Percentiles rank a stretch among this genome's conserved stretches.
These are phyloP conservation scores for Penicillium brasilianum DNA, from an alignment of 2,329 filamentous ascomycete genomes.

Conservation along the genomic window DNA sequence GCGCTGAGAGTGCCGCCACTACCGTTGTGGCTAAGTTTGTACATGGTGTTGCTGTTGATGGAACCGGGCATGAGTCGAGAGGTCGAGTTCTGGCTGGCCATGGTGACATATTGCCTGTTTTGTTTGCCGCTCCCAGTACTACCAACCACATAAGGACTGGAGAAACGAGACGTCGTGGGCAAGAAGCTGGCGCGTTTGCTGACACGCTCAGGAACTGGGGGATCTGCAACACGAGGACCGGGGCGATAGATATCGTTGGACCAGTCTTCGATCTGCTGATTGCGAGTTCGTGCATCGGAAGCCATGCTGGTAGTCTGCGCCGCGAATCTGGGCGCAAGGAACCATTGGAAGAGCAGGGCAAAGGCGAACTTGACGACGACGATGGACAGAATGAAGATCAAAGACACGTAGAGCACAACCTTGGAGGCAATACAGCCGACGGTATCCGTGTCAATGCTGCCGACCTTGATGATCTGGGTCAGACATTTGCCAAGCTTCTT, in stretches of 20 bases:
- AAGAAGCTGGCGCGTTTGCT: constrained; percentile 88
- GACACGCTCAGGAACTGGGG: constrained; percentile 70
- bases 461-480: constrained; percentile 92
- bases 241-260: constrained; percentile 95
- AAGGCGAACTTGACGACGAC: constrained; percentile 86
- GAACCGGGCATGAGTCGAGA: constrained; percentile 68
- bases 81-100: constrained; percentile 85
- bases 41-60: constrained; percentile 66
- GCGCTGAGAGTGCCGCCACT: constrained; percentile 62
- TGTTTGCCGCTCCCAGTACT: constrained; percentile 55
- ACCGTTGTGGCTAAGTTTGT: constrained; percentile 62
- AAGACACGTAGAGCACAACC: constrained; percentile 91
- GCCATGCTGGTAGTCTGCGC: constrained; percentile 84
- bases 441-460: constrained; percentile 91
- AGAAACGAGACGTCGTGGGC: constrained; percentile 93
- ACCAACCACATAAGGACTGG: constrained; percentile 76
- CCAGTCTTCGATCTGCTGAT: constrained; percentile 97
- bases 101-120: constrained; percentile 76
- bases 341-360: constrained; percentile 94
- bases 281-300: constrained; percentile 79
- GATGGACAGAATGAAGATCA: constrained; percentile 89
- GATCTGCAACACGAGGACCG: constrained; percentile 78
- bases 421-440: constrained; percentile 97
- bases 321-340: constrained; percentile 83
- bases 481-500: constrained; percentile 86